phyloP scores from a whole-genome alignment of 805 yeast genomes.

The Lachancea sp. region DNA sequence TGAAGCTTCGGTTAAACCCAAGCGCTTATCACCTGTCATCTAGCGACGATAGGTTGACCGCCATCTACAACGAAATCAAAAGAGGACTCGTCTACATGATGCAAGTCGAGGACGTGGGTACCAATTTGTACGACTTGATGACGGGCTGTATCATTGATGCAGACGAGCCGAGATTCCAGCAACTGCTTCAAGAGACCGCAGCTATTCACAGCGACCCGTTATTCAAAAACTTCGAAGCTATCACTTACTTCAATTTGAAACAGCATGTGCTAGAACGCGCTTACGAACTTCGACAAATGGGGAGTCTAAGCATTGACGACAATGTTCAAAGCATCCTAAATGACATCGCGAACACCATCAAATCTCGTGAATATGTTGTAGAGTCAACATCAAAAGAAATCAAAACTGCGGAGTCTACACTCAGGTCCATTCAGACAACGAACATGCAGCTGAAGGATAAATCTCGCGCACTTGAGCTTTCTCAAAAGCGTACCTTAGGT shows the following conservation, averaged over 20 bases:
- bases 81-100: constrained; percentile 76
- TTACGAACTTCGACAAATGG: constrained; percentile 65
- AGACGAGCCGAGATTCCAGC: constrained; percentile 62
- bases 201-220: constrained; percentile 33
- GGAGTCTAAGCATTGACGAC: constrained; percentile 56
- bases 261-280: constrained; percentile 67
- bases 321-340: constrained; percentile 75
- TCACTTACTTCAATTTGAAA: constrained; percentile 70
- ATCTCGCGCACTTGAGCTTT: constrained; percentile 38
- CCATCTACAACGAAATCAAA: constrained; percentile 69
- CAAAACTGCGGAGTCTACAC: constrained; percentile 38
- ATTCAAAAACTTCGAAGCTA: constrained; percentile 39
- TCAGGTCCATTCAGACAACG: constrained; percentile 41
- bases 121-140: constrained; percentile 51
- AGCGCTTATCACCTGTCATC: constrained; percentile 40
- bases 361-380: constrained; percentile 47
- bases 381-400: constrained; percentile 43
- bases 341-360: constrained; percentile 77
- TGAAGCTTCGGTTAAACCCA: constrained; percentile 52
- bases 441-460: constrained; percentile 38
- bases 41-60: constrained; percentile 50
- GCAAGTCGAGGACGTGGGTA: constrained; percentile 66
- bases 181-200: constrained; percentile 42
- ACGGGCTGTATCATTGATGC: constrained; percentile 32
- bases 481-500: constrained; percentile 46